Conservation (phyloP, 2,329 filamentous ascomycete species). For the Fusarium transvaalense region DNA sequence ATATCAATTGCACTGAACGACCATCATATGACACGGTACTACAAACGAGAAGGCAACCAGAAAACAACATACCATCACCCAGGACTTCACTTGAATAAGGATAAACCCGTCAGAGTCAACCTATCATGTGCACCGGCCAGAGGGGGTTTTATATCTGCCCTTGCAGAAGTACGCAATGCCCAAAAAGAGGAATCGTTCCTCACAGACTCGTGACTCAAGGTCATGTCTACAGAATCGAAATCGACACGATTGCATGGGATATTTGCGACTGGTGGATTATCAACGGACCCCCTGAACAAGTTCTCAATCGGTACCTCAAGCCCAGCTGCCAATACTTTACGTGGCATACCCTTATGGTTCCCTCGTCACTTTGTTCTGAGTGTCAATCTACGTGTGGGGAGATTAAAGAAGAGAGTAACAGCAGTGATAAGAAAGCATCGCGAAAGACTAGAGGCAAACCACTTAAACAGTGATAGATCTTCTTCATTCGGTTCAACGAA, state of each 20-base stretch:
- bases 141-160: conserved; percentile 44
- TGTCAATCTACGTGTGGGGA: conserved; percentile 35
- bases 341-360: conserved; percentile 42
- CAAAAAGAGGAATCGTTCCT: conserved; percentile 32
- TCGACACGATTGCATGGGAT: conserved; percentile 44
- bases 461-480: not conserved
- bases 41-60: not conserved
- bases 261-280: conserved; percentile 48
- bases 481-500: not conserved
- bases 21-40: not conserved
- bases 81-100: not conserved
- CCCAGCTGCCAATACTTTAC: conserved; percentile 42
- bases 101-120: not conserved
- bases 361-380: conserved; percentile 25
- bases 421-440: conserved; percentile 13
- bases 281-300: conserved; percentile 46
- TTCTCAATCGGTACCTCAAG: conserved; percentile 46
- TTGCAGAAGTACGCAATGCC: conserved; percentile 42
- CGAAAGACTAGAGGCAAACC: not conserved
- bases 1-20: not conserved
- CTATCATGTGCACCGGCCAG: conserved; percentile 47
- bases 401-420: not conserved
- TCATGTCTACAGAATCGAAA: conserved; percentile 40
- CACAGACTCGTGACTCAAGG: conserved; percentile 39
- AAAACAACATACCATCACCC: not conserved